Evolutionary conservation across 129 eudicot species (phyloP).

Genomic region (Ambrosia artemisiifolia): DNA sequence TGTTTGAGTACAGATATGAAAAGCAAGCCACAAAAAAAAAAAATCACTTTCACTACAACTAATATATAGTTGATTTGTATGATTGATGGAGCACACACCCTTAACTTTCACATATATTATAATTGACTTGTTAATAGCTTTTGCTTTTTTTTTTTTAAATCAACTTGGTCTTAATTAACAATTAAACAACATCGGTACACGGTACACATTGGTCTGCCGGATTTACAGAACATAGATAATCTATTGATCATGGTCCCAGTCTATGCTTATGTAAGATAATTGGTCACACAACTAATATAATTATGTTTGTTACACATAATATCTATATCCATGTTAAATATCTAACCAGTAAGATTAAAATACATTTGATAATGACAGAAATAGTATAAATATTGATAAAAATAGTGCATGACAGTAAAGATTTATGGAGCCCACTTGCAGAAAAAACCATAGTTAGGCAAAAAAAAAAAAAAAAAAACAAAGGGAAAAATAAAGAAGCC

Average conservation of each 20-base stretch:
- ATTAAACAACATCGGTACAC: background rate
- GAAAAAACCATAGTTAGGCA: conserved; percentile 23
- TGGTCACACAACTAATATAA: conserved; percentile 20
- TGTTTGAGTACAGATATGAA: conserved; percentile 27
- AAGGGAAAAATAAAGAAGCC: background rate
- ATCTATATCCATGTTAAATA: conserved; percentile 3
- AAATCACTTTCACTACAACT: conserved; percentile 39
- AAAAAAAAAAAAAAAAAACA: conserved; percentile 4
- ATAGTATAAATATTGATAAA: conserved; percentile 2
- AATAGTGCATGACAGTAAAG: conserved; percentile 23
- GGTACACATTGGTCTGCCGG: background rate
- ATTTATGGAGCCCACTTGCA: conserved; percentile 31
- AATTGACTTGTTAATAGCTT: conserved; percentile 15
- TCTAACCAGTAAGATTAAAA: conserved; percentile 19
- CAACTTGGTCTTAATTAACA: conserved; percentile 11
- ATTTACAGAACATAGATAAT: background rate
- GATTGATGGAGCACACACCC: conserved; percentile 21
- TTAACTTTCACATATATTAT: conserved; percentile 29
- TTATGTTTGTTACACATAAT: conserved; percentile 24
- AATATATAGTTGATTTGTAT: conserved; percentile 18
- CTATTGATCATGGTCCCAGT: conserved; percentile 18
- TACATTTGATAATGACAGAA: conserved; percentile 22
- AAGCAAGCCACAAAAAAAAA: conserved; percentile 20
- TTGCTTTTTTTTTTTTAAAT: background rate
- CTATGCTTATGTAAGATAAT: conserved; percentile 21